Conservation (phyloP, 352 stramenopile genomes). For the Plasmopara viticola region DNA sequence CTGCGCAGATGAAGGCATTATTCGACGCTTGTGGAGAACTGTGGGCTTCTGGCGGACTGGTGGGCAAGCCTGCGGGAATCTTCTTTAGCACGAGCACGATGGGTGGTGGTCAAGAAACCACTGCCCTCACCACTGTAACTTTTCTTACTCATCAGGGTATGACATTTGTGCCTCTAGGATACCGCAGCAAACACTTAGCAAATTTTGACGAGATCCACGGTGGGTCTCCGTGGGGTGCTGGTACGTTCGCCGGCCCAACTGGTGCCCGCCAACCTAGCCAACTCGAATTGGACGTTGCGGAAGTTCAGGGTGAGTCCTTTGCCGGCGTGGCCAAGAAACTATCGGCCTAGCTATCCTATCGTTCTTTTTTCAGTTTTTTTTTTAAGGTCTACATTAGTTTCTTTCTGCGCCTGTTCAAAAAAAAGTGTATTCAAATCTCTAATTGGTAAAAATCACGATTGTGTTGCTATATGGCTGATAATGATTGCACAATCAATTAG, state of each 20-base stretch:
- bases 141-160: conserved; percentile 89
- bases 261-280: conserved; percentile 74
- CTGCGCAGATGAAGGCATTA: conserved; percentile 87
- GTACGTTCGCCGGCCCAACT: conserved; percentile 75
- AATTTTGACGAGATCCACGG: conserved; percentile 80
- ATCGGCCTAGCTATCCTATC: conserved; percentile 12
- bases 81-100: conserved; percentile 83
- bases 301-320: conserved; percentile 82
- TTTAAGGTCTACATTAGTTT: no score
- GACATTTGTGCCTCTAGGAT: conserved; percentile 87
- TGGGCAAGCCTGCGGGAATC: conserved; percentile 83
- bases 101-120: conserved; percentile 88
- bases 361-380: neutral
- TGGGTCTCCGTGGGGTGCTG: conserved; percentile 73
- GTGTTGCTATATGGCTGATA: no score
- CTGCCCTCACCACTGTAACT: conserved; percentile 68
- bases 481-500: no score
- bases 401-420: no score
- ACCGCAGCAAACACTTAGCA: conserved; percentile 51
- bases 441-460: no score
- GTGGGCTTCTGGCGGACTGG: conserved; percentile 73
- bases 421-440: no score
- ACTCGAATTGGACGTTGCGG: conserved; percentile 72
- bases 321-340: conserved; percentile 80
- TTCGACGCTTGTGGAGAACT: conserved; percentile 83